Percentiles rank a stretch among this genome's conserved stretches.
Evolutionary conservation across 2,329 filamentous ascomycete species (phyloP).

Genomic region (Colletotrichum abscissum): DNA sequence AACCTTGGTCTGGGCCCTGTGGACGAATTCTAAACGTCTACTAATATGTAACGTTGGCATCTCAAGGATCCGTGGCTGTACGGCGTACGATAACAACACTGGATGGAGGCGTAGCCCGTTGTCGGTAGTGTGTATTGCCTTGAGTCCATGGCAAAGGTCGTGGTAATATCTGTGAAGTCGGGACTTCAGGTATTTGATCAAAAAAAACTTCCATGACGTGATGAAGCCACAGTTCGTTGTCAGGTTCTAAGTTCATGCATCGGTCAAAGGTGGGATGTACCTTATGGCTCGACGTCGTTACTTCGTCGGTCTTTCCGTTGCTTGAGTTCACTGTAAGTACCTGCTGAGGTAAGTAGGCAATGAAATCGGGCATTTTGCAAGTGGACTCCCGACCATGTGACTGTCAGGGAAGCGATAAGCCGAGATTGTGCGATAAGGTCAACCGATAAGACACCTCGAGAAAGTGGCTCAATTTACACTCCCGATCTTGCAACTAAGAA

Average conservation of each 20-base stretch:
- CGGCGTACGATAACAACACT: background rate
- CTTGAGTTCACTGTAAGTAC: background rate
- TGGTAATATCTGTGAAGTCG: background rate
- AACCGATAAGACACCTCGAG: background rate
- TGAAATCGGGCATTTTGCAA: too few relatives aligned
- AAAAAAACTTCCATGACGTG: background rate
- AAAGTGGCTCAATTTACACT: conserved; percentile 1
- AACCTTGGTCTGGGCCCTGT: background rate
- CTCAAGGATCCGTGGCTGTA: background rate
- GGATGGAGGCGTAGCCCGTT: background rate
- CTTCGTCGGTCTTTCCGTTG: conserved; percentile 9
- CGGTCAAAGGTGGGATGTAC: background rate
- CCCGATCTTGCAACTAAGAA: background rate
- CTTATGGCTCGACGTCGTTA: conserved; percentile 15
- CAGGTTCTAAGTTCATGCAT: conserved; percentile 25
- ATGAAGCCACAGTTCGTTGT: background rate
- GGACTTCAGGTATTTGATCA: too few relatives aligned
- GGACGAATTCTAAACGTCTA: background rate
- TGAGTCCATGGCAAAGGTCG: too few relatives aligned
- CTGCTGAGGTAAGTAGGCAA: background rate
- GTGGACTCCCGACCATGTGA: background rate
- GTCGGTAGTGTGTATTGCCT: background rate
- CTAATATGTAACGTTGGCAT: background rate
- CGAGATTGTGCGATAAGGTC: conserved; percentile 8
- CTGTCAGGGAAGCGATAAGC: background rate